Evolutionary conservation across 1,284 basidiomycete species (phyloP), one percentile per base, ranked within the genome.

Genomic region (Cystobasidium slooffiae): DNA sequence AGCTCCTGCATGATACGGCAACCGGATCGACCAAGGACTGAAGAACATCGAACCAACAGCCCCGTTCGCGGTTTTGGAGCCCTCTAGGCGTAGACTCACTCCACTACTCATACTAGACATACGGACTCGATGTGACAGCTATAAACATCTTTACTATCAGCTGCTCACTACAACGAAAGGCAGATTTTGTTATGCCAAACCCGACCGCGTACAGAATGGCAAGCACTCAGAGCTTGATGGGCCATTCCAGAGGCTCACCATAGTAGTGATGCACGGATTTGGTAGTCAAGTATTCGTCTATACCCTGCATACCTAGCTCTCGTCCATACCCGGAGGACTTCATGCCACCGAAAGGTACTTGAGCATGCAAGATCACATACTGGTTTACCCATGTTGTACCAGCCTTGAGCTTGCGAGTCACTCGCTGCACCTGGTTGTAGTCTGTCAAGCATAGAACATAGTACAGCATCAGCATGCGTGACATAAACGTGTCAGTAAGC

Each of bases 321-420:
- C 94, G 87, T 46, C 90, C 90, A 73, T 89, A 87, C 20, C 90
- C 90, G 74, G 87, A 88, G 80, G 89, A 89, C 83, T 94, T 95
- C 85, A 93, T 95, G 16, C 95, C 94, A 31, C 94, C 95, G 79
- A 97, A 97, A 0, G 95, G 94, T 49, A 92, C 91, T 92, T 91
- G 62, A 31, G 52, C 20, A 72, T 73, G 64, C 41, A 74, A 41
- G 43, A 53, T 18, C 24, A 47, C 91, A 83, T 95, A 96, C 81
- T 92, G 65, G 46, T 66, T 66, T 22, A 93, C 86, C 93, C 92
- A 94, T 44, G 94, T 88, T 3, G 78, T 80, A 9, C 94, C 93
- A 22, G 94, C 93, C 79, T 94, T 90, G 52, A 97, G 84, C 43
- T 88, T 89, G 43, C 87, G 87, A 1, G 92, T 88, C 51, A 96